Conservation (phyloP, 1,284 basidiomycete genomes). For the Ustilago nuda region DNA sequence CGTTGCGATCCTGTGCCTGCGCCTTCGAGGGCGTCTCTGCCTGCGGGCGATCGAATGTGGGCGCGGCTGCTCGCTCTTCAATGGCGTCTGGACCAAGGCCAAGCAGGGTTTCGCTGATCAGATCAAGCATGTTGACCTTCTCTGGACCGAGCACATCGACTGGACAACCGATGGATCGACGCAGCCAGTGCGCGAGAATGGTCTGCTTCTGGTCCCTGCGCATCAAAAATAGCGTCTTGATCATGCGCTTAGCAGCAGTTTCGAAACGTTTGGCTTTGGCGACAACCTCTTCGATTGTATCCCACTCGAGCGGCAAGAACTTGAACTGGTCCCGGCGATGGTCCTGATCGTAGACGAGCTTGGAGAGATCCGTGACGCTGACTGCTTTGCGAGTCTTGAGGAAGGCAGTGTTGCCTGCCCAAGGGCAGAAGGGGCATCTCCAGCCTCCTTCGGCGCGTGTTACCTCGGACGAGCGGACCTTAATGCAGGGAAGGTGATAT, state of each 20-base stretch:
- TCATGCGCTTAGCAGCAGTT: constrained; percentile 51
- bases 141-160: constrained; percentile 55
- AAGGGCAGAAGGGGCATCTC: constrained; percentile 61
- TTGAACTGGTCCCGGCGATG: constrained; percentile 48
- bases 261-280: constrained; percentile 50
- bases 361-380: constrained; percentile 34
- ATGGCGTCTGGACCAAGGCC: constrained; percentile 15
- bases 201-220: constrained; percentile 39
- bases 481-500: constrained; percentile 61
- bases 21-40: constrained; percentile 21
- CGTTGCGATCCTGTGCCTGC: constrained; percentile 22
- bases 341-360: constrained; percentile 46
- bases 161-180: constrained; percentile 52
- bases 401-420: constrained; percentile 18
- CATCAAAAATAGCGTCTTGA: constrained; percentile 56
- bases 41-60: constrained; percentile 18
- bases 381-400: constrained; percentile 39
- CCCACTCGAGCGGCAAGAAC: constrained; percentile 52
- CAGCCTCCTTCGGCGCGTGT: constrained; percentile 46
- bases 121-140: constrained; percentile 47
- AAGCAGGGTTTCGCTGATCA: constrained; percentile 38
- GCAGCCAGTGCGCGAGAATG: constrained; percentile 49
- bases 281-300: constrained; percentile 48
- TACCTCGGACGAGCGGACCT: constrained; percentile 31
- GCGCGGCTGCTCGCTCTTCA: constrained; percentile 1